Evolutionary conservation across 2,329 filamentous ascomycete genomes (phyloP).

Genomic region (Decorospora gaudefroyi): DNA sequence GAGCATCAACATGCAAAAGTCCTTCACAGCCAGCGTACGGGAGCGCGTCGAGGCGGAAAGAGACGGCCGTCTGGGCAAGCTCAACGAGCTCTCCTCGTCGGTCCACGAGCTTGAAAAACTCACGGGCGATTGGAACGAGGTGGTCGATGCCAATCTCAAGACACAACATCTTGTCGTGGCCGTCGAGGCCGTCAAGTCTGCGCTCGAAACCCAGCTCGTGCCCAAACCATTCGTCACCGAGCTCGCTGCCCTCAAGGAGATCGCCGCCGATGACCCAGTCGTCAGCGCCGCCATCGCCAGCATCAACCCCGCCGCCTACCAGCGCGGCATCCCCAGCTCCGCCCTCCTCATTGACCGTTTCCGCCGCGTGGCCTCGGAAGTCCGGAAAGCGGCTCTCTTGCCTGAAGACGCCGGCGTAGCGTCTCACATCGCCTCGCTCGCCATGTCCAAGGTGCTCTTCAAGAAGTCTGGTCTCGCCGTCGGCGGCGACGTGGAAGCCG

Average conservation of each 20-base stretch:
- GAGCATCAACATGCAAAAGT: conserved; percentile 82
- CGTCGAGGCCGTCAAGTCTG: conserved; percentile 86
- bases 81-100: conserved; percentile 75
- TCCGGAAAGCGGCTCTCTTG: conserved; percentile 89
- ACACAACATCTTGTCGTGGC: conserved; percentile 97
- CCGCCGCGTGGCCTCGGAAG: conserved; percentile 87
- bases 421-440: conserved; percentile 85
- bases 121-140: conserved; percentile 84
- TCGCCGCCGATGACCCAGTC: conserved; percentile 79
- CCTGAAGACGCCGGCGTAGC: conserved; percentile 94
- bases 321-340: conserved; percentile 81
- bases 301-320: conserved; percentile 91
- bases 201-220: conserved; percentile 72
- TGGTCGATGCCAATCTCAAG: conserved; percentile 86
- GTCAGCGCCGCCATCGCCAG: conserved; percentile 95
- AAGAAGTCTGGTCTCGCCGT: conserved; percentile 78
- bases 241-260: conserved; percentile 91
- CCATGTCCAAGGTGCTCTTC: conserved; percentile 94
- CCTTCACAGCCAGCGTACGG: conserved; percentile 78
- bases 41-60: conserved; percentile 87
- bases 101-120: conserved; percentile 86
- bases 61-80: conserved; percentile 80
- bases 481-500: conserved; percentile 90
- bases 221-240: conserved; percentile 89
- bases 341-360: conserved; percentile 93